Evolutionary conservation across 352 stramenopile genomes (phyloP), one percentile per base, ranked within the genome.

Genomic region (Sclerospora graminicola): DNA sequence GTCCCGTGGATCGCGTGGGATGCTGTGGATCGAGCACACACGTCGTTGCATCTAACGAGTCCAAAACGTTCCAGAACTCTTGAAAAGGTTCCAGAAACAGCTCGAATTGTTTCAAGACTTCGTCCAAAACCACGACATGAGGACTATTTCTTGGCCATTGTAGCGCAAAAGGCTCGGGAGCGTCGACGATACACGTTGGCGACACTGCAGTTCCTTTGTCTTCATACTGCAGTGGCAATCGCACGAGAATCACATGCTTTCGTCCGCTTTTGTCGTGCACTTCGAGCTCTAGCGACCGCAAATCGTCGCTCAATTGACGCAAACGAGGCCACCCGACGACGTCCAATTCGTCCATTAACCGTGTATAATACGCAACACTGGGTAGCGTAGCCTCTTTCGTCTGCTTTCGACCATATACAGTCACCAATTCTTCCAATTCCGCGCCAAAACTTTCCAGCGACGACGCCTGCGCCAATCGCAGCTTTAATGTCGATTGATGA

Each of bases 1-100:
- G 48, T 8, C 72, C 78, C 3, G 69, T 86, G 9, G 72, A 69
- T 43, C 79, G 69, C 4, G 71, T 81, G 4, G 79, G 70, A 15
- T 68, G 66, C 11, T 84, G 67, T 0, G 78, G 82, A 60, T 93
- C 78, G 20, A 93, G 32, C 7, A 93, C 82, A 49, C 76, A 91
- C 24, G 69, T 82, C 2, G 65, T 49, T 13, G 60, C 60, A 59
- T 91, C 79, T 1, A 93, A 18, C n/a, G 69, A 75, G 39, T 93
- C 79, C 9, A 93, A 33, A 0, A 69, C 67, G 32, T 85, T 63
- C 79, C 82, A 93, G 48, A 93, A 93, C 0, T n/a, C 27, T 55
- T 90, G 78, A 57, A 77, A 89, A 8, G 49, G 64, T 9, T 54
- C 48, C 4, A 89, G 47, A 26, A 88, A 82, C 9, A 19, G 24